Percentiles rank a stretch among this genome's conserved stretches.
Conservation (phyloP, 2,329 filamentous ascomycete genomes). For the Dryadomyces sulphureus region DNA sequence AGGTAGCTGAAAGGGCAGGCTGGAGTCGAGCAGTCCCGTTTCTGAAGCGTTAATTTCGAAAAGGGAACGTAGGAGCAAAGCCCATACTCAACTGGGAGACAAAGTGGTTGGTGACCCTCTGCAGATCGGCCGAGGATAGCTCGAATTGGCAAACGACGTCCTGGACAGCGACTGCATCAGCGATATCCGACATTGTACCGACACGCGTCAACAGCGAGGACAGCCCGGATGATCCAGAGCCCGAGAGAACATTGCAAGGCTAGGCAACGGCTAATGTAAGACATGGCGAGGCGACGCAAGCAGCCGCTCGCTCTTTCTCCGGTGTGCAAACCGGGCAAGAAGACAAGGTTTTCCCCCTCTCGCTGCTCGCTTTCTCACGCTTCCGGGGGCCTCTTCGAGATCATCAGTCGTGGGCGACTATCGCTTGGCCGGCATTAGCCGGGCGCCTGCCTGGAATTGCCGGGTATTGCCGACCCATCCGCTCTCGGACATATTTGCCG, state of each 20-base stretch:
- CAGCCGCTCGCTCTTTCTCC: too few relatives aligned
- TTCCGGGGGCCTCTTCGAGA: too few relatives aligned
- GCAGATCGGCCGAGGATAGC: background rate
- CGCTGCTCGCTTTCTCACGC: too few relatives aligned
- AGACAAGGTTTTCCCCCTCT: background rate
- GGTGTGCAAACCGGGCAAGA: too few relatives aligned
- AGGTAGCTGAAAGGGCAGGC: conserved; percentile 53
- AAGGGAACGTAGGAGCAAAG: background rate
- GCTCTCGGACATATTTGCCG: background rate
- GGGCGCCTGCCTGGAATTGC: background rate
- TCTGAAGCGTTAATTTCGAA: background rate
- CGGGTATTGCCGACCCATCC: background rate
- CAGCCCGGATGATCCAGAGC: background rate
- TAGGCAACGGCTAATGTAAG: background rate
- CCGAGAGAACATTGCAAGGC: background rate
- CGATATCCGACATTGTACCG: background rate
- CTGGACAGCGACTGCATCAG: background rate
- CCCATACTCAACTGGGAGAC: background rate
- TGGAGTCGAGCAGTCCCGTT: background rate
- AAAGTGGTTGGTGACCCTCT: background rate
- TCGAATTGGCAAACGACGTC: background rate
- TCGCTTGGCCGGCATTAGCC: background rate
- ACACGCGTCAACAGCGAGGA: background rate
- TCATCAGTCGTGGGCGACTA: too few relatives aligned
- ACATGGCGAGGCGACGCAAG: background rate